phyloP scores from a whole-genome alignment of 352 stramenopile genomes.

The Phytophthora citricola region DNA sequence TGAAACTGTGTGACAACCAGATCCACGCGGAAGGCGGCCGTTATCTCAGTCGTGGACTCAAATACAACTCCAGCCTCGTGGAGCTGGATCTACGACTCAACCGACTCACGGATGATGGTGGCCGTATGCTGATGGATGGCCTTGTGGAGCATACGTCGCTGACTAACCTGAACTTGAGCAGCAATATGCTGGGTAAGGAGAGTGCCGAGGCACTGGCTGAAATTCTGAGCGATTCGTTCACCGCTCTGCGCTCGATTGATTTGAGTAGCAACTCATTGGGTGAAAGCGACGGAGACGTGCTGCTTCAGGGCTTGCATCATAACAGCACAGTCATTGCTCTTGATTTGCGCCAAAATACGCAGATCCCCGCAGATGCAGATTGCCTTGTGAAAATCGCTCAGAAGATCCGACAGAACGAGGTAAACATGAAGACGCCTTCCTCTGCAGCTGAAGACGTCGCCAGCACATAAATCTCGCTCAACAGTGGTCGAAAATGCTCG shows the following conservation, averaged over 20 bases:
- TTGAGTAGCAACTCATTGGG: slow-evolving; percentile 83
- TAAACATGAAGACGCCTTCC: slow-evolving; percentile 50
- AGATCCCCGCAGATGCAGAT: slow-evolving; percentile 64
- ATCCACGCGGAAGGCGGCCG: slow-evolving; percentile 92
- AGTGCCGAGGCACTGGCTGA: slow-evolving; percentile 70
- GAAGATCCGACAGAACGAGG: slow-evolving; percentile 78
- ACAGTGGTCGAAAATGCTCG: not conserved
- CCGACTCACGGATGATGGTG: slow-evolving; percentile 91
- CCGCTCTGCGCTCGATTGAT: slow-evolving; percentile 74
- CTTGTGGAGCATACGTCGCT: slow-evolving; percentile 72
- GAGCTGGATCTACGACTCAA: slow-evolving; percentile 94
- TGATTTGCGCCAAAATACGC: slow-evolving; percentile 80
- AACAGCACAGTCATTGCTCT: slow-evolving; percentile 70
- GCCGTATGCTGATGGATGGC: slow-evolving; percentile 89
- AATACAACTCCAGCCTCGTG: slow-evolving; percentile 89
- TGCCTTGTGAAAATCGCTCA: slow-evolving; percentile 74
- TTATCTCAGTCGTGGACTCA: slow-evolving; percentile 92
- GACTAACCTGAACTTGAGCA: slow-evolving; percentile 85
- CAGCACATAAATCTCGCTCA: slow-evolving; percentile 10
- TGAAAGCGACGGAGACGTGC: slow-evolving; percentile 60
- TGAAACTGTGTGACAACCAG: slow-evolving; percentile 94
- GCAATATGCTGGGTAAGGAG: slow-evolving; percentile 82
- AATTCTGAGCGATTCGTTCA: slow-evolving; percentile 75
- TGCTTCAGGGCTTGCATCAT: slow-evolving; percentile 68
- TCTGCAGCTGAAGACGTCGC: slow-evolving; percentile 10